These are phyloP conservation scores for Shiraia bambusicola DNA, from an alignment of 2,329 filamentous ascomycete genomes.

Conservation along the genomic window DNA sequence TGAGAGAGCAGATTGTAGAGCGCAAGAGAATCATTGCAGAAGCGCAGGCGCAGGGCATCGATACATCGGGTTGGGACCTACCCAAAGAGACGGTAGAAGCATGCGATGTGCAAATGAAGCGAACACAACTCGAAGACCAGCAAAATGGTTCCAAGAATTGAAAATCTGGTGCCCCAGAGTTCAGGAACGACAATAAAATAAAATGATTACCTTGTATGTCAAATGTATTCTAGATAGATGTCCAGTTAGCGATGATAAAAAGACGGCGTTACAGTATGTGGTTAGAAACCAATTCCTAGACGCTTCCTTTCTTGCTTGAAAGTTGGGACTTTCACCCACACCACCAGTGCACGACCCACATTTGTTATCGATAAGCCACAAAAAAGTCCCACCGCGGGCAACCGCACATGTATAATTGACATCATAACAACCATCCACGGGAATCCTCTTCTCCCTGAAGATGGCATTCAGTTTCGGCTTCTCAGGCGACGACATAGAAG, in stretches of 20 bases:
- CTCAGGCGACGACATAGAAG: slow-evolving; percentile 60
- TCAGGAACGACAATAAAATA: too few species aligned
- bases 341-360: slow-evolving; percentile 13
- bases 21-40: slow-evolving; percentile 41
- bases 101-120: slow-evolving; percentile 28
- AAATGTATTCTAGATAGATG: neutral
- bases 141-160: slow-evolving; percentile 16
- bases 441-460: neutral
- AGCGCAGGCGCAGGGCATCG: slow-evolving; percentile 39
- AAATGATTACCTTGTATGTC: neutral
- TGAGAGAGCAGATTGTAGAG: slow-evolving; percentile 45
- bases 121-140: slow-evolving; percentile 23
- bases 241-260: neutral
- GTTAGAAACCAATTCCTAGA: neutral
- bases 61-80: slow-evolving; percentile 36
- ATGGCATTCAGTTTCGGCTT: slow-evolving; percentile 60
- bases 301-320: neutral
- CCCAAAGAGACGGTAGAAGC: slow-evolving; percentile 32
- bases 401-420: neutral
- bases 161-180: slow-evolving; percentile 7
- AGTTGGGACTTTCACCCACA: slow-evolving; percentile 16
- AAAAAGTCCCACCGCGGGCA: slow-evolving; percentile 9
- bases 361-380: slow-evolving; percentile 28
- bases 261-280: neutral
- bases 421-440: neutral